These are phyloP conservation scores for Porodaedalea pini DNA, from an alignment of 1,284 basidiomycete species.

Conservation along the genomic window DNA sequence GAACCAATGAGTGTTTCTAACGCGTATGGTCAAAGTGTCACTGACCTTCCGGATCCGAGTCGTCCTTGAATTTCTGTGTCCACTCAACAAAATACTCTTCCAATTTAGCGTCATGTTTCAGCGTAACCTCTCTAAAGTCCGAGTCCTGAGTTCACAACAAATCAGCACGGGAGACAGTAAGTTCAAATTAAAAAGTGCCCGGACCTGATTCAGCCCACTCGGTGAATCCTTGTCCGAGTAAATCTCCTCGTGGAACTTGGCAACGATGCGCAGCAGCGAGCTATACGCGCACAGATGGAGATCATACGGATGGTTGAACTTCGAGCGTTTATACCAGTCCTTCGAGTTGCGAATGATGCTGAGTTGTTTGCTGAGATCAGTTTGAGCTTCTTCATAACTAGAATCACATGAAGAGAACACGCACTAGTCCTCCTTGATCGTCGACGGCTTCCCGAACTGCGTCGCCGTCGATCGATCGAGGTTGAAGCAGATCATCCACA, in stretches of 20 bases:
- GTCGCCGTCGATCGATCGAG: conserved; percentile 79
- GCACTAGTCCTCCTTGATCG: conserved; percentile 80
- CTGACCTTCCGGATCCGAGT: conserved; percentile 52
- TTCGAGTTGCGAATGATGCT: conserved; percentile 70
- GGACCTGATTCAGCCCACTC: conserved; percentile 67
- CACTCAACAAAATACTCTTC: conserved; percentile 62
- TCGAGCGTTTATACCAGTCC: conserved; percentile 74
- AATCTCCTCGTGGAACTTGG: conserved; percentile 70
- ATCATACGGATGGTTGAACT: conserved; percentile 65
- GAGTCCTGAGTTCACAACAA: conserved; percentile 43
- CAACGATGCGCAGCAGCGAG: conserved; percentile 63
- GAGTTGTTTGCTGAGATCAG: conserved; percentile 18
- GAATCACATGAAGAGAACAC: conserved; percentile 28
- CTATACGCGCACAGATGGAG: conserved; percentile 73
- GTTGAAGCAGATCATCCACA: conserved; percentile 87
- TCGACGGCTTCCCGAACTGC: conserved; percentile 84
- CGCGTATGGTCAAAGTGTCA: conserved; percentile 2
- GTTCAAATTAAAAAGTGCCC: not conserved
- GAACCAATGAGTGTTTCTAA: conserved; percentile 3
- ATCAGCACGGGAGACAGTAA: not conserved
- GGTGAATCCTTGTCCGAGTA: conserved; percentile 70
- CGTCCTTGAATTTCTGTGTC: conserved; percentile 49
- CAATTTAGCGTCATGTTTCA: conserved; percentile 56
- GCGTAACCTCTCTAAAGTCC: conserved; percentile 62
- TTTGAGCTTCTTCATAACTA: conserved; percentile 1